These are phyloP conservation scores for Epicoccum nigrum DNA, from an alignment of 2,329 filamentous ascomycete genomes.

Conservation along the genomic window DNA sequence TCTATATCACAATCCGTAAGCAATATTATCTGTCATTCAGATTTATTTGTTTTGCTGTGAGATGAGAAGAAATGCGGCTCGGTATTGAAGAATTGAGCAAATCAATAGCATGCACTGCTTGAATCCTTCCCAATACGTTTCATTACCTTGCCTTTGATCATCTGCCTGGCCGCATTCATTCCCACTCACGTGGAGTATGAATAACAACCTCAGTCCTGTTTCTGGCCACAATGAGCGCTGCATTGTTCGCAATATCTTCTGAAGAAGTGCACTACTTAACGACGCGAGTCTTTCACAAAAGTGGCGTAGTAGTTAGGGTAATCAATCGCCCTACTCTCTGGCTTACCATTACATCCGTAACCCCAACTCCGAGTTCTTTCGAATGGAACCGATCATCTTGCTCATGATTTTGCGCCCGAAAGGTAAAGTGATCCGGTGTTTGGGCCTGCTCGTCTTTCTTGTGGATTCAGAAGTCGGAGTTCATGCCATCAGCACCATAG, in stretches of 20 bases:
- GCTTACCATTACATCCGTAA: conserved; percentile 29
- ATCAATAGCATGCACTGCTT: neutral
- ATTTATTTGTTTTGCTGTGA: too few relatives aligned
- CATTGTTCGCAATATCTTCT: too few relatives aligned
- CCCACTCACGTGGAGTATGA: neutral
- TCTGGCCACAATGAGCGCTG: neutral
- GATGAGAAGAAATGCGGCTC: too few relatives aligned
- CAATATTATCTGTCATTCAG: too few relatives aligned
- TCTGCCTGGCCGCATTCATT: too few relatives aligned
- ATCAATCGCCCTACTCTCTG: conserved; percentile 26
- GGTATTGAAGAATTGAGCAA: too few relatives aligned
- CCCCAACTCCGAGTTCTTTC: conserved; percentile 24
- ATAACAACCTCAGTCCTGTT: conserved; percentile 28
- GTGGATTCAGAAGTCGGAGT: conserved; percentile 25
- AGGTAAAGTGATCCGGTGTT: conserved; percentile 25
- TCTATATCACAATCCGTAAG: too few relatives aligned
- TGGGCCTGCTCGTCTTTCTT: conserved; percentile 4
- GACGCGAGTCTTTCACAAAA: conserved; percentile 18
- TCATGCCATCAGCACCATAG: conserved; percentile 9
- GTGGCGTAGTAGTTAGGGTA: conserved; percentile 31
- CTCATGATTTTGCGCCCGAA: conserved; percentile 21
- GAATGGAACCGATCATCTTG: conserved; percentile 25
- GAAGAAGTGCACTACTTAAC: neutral
- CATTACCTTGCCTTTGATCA: too few relatives aligned
- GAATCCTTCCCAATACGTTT: neutral